Percentiles rank a stretch among this genome's conserved stretches.
Conservation (phyloP, 805 yeast species). For the Teunomyces stri region DNA sequence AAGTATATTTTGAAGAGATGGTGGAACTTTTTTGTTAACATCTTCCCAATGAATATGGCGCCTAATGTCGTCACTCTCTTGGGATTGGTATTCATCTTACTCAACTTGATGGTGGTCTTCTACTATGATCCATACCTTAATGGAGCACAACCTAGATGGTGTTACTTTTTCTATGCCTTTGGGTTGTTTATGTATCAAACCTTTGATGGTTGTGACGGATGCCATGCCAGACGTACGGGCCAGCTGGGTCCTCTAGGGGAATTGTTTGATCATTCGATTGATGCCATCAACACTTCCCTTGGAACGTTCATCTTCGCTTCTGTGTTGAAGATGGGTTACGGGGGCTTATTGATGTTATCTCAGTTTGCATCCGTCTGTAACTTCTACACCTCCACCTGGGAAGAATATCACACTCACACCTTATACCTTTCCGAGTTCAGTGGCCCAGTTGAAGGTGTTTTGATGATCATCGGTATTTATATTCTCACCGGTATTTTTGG, state of each 20-base stretch:
- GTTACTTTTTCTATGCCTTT: constrained; percentile 70
- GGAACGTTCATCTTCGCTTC: constrained; percentile 73
- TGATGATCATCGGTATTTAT: constrained; percentile 57
- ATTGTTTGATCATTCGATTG: constrained; percentile 84
- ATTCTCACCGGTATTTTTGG: constrained; percentile 67
- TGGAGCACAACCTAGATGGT: constrained; percentile 67
- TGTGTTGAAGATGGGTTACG: constrained; percentile 73
- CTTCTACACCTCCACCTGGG: constrained; percentile 92
- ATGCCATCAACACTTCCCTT: constrained; percentile 73
- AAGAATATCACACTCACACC: constrained; percentile 86
- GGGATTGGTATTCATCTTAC: constrained; percentile 70
- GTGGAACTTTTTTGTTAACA: constrained; percentile 68
- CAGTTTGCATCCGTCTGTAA: constrained; percentile 76
- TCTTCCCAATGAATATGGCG: constrained; percentile 86
- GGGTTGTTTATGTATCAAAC: constrained; percentile 91
- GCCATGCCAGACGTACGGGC: constrained; percentile 94
- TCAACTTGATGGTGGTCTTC: constrained; percentile 62
- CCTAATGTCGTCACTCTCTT: constrained; percentile 85
- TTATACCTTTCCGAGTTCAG: constrained; percentile 74
- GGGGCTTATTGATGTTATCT: constrained; percentile 56
- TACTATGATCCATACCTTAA: constrained; percentile 70
- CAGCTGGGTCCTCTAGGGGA: constrained; percentile 94
- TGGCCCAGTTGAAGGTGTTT: constrained; percentile 94
- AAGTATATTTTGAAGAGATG: constrained; percentile 75
- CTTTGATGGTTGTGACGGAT: constrained; percentile 94